Evolutionary conservation across 148 eudicot genomes (phyloP).

Genomic region (Arbutus unedo): DNA sequence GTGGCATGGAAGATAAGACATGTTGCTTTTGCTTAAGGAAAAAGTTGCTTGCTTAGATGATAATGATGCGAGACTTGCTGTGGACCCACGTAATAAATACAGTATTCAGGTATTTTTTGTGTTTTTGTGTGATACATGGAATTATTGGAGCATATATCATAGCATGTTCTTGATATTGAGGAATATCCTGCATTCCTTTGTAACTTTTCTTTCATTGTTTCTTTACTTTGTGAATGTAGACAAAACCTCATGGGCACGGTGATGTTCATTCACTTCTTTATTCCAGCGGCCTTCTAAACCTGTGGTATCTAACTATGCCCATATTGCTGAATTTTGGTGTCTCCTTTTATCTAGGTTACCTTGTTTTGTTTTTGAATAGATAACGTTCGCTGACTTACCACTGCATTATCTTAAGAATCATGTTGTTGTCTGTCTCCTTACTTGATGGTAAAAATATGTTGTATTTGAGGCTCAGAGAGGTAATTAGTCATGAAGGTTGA

Average conservation of each 20-base stretch:
- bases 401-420: neutral
- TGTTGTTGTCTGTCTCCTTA: neutral
- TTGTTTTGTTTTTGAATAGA: constrained; percentile 13
- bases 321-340: neutral
- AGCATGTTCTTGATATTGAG: neutral
- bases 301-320: constrained; percentile 46
- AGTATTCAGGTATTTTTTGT: constrained; percentile 62
- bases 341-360: neutral
- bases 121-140: neutral
- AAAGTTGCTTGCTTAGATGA: constrained; percentile 99
- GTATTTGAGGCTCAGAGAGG: neutral
- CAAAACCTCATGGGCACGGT: constrained; percentile 99
- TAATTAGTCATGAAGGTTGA: neutral
- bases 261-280: constrained; percentile 95
- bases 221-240: constrained; percentile 38
- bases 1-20: neutral
- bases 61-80: constrained; percentile 91
- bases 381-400: neutral
- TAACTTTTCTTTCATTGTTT: neutral
- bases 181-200: neutral
- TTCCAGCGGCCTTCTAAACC: constrained; percentile 65
- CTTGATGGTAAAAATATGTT: neutral
- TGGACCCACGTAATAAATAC: constrained; percentile 73
- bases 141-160: neutral
- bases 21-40: constrained; percentile 45